Evolutionary conservation across 208 protist species (phyloP).

Genomic region (Wallacemonas rigidus): DNA sequence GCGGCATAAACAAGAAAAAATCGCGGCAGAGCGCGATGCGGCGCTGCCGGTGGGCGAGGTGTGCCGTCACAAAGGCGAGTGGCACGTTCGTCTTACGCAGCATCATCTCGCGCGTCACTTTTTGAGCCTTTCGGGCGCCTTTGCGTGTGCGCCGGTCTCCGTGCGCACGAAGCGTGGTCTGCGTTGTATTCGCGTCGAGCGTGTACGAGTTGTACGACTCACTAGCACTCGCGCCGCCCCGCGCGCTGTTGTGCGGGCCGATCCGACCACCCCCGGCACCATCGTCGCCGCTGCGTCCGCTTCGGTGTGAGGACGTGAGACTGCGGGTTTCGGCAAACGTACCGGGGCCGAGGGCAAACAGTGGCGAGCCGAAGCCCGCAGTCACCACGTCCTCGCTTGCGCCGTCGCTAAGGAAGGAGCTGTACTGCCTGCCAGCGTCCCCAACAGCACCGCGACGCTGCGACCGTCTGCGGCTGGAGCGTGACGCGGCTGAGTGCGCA

Average conservation of each 20-base stretch:
- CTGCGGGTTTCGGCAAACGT: slow-evolving; percentile 13
- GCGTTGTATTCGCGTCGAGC: neutral
- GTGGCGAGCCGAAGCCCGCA: neutral
- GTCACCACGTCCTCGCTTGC: slow-evolving; percentile 15
- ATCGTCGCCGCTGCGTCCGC: neutral
- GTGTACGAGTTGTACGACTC: slow-evolving; percentile 1
- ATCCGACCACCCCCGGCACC: neutral
- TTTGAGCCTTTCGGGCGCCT: neutral
- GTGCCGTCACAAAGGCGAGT: slow-evolving; percentile 24
- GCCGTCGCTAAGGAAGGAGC: slow-evolving; percentile 8
- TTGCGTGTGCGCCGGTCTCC: neutral
- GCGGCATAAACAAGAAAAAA: slow-evolving; percentile 28
- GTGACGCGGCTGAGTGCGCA: neutral
- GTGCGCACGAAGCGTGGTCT: neutral
- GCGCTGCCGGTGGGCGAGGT: slow-evolving; percentile 11
- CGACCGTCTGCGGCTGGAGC: neutral
- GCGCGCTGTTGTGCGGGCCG: neutral
- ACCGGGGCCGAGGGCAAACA: slow-evolving; percentile 10
- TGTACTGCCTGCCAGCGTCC: neutral
- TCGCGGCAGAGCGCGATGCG: slow-evolving; percentile 22
- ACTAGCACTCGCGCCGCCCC: neutral
- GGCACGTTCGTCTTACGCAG: slow-evolving; percentile 14
- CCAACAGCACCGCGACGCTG: too few relatives aligned
- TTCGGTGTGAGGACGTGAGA: neutral
- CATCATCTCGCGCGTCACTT: neutral